Evolutionary conservation across 2,329 filamentous ascomycete species (phyloP).

Genomic region (Ophiognomonia clavigignenti-juglandacearum): DNA sequence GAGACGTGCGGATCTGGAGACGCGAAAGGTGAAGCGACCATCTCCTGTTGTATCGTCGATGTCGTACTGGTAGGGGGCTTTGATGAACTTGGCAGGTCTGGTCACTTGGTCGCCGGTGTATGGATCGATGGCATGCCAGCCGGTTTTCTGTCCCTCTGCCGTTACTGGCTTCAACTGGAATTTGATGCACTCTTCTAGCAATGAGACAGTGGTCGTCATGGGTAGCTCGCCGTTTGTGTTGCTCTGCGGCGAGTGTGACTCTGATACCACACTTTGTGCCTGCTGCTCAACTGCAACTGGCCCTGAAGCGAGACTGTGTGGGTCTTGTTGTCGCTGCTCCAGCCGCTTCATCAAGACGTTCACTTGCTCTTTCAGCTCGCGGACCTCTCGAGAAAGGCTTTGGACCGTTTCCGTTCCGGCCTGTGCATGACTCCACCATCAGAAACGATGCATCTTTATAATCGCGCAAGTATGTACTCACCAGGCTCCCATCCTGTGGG

Average conservation of each 20-base stretch:
- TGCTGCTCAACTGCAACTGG: background rate
- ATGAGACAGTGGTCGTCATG: background rate
- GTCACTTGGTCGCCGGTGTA: background rate
- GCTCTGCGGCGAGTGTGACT: too few species aligned
- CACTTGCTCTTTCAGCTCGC: background rate
- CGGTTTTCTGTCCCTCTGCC: background rate
- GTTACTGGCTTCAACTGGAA: background rate
- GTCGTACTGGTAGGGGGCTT: background rate
- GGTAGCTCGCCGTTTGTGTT: background rate
- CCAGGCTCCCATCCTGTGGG: too few species aligned
- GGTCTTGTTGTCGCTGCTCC: background rate
- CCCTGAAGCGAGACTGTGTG: background rate
- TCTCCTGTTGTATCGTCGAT: background rate
- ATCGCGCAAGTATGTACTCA: too few species aligned
- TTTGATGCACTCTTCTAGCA: background rate
- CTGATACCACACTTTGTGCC: too few species aligned
- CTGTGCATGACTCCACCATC: too few species aligned
- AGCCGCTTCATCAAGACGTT: background rate
- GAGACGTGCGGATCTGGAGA: background rate
- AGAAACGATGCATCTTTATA: too few species aligned
- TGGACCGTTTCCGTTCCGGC: too few species aligned
- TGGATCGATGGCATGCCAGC: background rate
- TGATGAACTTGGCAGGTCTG: background rate
- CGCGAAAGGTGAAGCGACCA: background rate
- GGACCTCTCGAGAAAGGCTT: too few species aligned